Conservation (phyloP, 2,329 filamentous ascomycete genomes). For the Paraconiothyrium sp. region DNA sequence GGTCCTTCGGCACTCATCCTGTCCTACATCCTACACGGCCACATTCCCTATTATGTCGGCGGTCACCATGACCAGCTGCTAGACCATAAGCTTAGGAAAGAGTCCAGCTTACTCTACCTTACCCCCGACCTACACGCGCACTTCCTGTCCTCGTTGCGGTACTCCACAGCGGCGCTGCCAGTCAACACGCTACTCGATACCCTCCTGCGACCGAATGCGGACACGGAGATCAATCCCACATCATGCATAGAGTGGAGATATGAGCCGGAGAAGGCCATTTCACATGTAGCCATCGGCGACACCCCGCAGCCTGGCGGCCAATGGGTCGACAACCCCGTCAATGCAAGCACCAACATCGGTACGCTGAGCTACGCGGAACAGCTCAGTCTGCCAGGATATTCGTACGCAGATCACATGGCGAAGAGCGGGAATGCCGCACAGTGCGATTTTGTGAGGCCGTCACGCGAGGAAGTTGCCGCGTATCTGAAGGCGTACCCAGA, state of each 20-base stretch:
- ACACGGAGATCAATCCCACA: constrained; percentile 63
- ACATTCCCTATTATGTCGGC: constrained; percentile 65
- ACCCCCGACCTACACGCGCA: constrained; percentile 64
- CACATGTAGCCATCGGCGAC: constrained; percentile 65
- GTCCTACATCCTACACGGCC: constrained; percentile 70
- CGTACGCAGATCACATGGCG: constrained; percentile 63
- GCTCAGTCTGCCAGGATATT: constrained; percentile 68
- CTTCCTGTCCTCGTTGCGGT: constrained; percentile 67
- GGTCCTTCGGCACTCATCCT: constrained; percentile 70
- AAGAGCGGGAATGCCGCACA: constrained; percentile 52
- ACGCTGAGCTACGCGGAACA: constrained; percentile 70
- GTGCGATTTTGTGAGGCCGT: constrained; percentile 63
- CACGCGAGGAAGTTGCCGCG: constrained; percentile 62
- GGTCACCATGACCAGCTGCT: constrained; percentile 67
- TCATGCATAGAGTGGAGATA: constrained; percentile 65
- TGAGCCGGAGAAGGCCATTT: constrained; percentile 60
- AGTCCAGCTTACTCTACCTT: constrained; percentile 59
- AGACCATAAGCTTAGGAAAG: constrained; percentile 62
- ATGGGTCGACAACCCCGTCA: constrained; percentile 65
- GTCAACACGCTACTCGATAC: constrained; percentile 69
- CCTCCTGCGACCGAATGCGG: constrained; percentile 66
- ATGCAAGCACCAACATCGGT: constrained; percentile 65
- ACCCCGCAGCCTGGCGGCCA: constrained; percentile 64
- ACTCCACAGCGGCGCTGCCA: constrained; percentile 69
- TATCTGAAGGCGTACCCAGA: constrained; percentile 65